These are phyloP conservation scores for Papiliotrema fonsecae DNA, from an alignment of 1,284 basidiomycete genomes.

Conservation along the genomic window DNA sequence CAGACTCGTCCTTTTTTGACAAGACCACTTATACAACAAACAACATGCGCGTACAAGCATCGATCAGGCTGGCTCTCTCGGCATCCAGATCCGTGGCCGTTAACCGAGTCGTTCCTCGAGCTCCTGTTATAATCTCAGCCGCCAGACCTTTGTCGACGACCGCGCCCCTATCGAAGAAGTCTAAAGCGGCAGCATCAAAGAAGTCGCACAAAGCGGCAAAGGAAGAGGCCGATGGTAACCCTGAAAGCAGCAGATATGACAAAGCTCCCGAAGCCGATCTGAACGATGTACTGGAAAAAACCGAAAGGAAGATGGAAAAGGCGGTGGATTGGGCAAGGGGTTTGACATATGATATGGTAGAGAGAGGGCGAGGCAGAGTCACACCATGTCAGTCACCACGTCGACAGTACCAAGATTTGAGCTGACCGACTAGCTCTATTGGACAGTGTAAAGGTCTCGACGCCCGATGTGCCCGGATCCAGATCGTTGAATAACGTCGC, in stretches of 20 bases:
- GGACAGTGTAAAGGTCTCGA: slow-evolving; percentile 37
- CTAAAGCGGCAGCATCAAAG: slow-evolving; percentile 12
- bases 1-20: too few relatives aligned
- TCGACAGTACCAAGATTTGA: not conserved
- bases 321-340: slow-evolving; percentile 39
- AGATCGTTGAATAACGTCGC: slow-evolving; percentile 39
- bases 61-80: too few relatives aligned
- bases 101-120: not conserved
- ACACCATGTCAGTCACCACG: slow-evolving; percentile 37
- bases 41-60: too few relatives aligned
- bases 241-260: slow-evolving; percentile 12
- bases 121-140: not conserved
- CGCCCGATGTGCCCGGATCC: slow-evolving; percentile 27
- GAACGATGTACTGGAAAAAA: slow-evolving; percentile 26
- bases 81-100: too few relatives aligned
- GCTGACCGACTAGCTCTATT: slow-evolving; percentile 34
- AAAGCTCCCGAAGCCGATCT: slow-evolving; percentile 17
- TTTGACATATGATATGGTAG: slow-evolving; percentile 42
- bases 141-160: slow-evolving; percentile 21
- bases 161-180: slow-evolving; percentile 25
- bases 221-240: slow-evolving; percentile 13
- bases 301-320: slow-evolving; percentile 40
- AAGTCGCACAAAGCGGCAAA: slow-evolving; percentile 14
- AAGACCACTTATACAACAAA: too few relatives aligned
- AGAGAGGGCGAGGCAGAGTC: slow-evolving; percentile 41